Evolutionary conservation across 148 eudicot species (phyloP), one percentile per base, ranked within the genome.

Genomic region (Vaccinium vitisidaea): DNA sequence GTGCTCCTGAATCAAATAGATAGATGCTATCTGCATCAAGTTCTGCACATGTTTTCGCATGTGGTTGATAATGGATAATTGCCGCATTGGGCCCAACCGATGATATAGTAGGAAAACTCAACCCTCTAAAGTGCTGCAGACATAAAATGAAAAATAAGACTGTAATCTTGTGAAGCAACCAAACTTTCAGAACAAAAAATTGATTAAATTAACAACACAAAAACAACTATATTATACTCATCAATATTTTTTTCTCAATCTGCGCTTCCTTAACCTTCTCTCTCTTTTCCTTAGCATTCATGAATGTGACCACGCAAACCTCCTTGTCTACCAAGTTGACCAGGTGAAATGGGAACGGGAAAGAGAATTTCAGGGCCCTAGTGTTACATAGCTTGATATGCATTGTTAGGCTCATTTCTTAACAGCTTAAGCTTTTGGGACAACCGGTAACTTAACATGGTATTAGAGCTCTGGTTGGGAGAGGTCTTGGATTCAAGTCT

Each of bases 81-180:
- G 99, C 99, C 11, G 95, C 99, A 93, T 97, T 94, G 82, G 98
- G 86, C 83, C 99, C 98, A 84, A 95, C 98, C 6, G 99, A 95
- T 80, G 99, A 97, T 83, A 95, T 95, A 32, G 99, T 97, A 23
- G 96, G 98, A 86, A 95, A 97, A 89, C 99, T 95, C 88, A 97
- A 87, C 80, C 99, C 99, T 90, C 85, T 93, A 88, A 94, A 97
- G 83, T 93, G 94, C 99, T 97, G 92, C 90, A 81, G 83, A 65
- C 18, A 48, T 39, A 84, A 55, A 65, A 84, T 39, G 53, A 5
- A 69, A 39, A 69, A 50, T 49, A 16, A 81, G 49, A 61, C 4
- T 69, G 55, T 55, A 48, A 84, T 21, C 70, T 13, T 67, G 70
- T 10, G 77, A 86, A 86, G 53, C 49, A 61, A 23, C 56, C 56